phyloP scores from a whole-genome alignment of 345 rosid genomes.

The Brassica incana region DNA sequence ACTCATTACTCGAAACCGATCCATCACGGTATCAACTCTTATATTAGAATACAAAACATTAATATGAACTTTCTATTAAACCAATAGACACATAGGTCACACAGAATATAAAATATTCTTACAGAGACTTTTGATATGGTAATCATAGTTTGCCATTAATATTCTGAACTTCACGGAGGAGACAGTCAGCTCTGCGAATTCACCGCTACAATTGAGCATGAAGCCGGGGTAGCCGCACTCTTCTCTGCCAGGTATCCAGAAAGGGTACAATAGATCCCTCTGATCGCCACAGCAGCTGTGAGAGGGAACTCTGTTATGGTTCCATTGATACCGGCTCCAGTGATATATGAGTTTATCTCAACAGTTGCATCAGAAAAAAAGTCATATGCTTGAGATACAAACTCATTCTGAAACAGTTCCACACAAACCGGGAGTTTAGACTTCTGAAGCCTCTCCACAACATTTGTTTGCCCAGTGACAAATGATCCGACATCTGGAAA shows the following conservation, averaged over 20 bases:
- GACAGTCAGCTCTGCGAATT: not conserved
- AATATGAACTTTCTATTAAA: too few species aligned
- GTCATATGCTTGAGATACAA: conserved; percentile 26
- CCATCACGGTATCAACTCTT: too few species aligned
- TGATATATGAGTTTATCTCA: conserved; percentile 55
- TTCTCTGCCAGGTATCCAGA: not conserved
- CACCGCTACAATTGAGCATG: not conserved
- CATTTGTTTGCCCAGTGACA: conserved; percentile 39
- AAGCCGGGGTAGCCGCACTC: not conserved
- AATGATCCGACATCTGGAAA: conserved; percentile 15
- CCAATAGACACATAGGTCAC: too few species aligned
- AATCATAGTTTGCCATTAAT: not conserved
- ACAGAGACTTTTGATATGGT: not conserved
- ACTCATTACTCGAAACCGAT: too few species aligned
- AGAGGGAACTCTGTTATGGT: conserved; percentile 69
- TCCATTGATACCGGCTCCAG: conserved; percentile 41
- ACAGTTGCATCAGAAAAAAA: conserved; percentile 54
- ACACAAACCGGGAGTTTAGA: conserved; percentile 58
- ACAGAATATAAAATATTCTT: too few species aligned
- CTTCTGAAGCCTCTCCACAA: conserved; percentile 46
- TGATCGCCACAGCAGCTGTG: conserved; percentile 42
- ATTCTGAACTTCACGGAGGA: not conserved
- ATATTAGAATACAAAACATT: too few species aligned
- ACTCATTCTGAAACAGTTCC: conserved; percentile 66
- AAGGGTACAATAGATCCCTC: not conserved